These are phyloP conservation scores for Apiotrichum porosum DNA, from an alignment of 1,284 basidiomycete genomes.

Conservation along the genomic window DNA sequence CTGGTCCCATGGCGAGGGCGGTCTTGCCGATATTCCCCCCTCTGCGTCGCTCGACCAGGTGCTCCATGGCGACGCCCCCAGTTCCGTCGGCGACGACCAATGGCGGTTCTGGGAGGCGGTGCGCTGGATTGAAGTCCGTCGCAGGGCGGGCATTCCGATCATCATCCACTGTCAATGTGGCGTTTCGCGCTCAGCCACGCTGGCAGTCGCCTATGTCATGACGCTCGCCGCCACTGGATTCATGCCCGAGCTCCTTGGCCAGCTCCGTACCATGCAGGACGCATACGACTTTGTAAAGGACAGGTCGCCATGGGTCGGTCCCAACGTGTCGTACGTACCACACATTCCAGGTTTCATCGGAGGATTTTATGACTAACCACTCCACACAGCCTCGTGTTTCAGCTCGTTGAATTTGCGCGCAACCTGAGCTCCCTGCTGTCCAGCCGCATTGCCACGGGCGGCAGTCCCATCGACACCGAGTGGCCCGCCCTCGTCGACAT, in stretches of 20 bases:
- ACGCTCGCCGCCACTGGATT: conserved; percentile 73
- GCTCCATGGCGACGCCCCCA: neutral
- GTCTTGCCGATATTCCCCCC: conserved; percentile 61
- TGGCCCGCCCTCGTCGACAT: conserved; percentile 53
- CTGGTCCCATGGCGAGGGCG: conserved; percentile 90
- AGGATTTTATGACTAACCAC: neutral
- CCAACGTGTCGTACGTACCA: conserved; percentile 84
- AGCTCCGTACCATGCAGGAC: conserved; percentile 77
- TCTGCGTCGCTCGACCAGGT: conserved; percentile 23
- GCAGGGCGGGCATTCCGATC: conserved; percentile 68
- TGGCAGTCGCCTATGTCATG: conserved; percentile 93
- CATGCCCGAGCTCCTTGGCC: conserved; percentile 62
- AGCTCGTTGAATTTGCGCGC: conserved; percentile 89
- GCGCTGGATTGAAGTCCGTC: conserved; percentile 70
- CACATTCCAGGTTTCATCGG: neutral
- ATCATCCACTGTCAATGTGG: conserved; percentile 95
- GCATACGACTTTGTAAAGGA: conserved; percentile 86
- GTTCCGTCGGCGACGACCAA: conserved; percentile 1
- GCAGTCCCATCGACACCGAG: conserved; percentile 20
- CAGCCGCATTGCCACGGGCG: conserved; percentile 27
- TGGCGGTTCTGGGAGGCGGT: conserved; percentile 72
- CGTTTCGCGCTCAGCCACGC: conserved; percentile 86
- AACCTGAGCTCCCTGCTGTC: conserved; percentile 62
- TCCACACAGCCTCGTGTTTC: conserved; percentile 77
- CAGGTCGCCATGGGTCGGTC: conserved; percentile 81